A percentile compares a stretch with the other conserved stretches of the same genome.
These are phyloP conservation scores for Claviceps humidiphila DNA, from an alignment of 2,329 filamentous ascomycete genomes.

Conservation along the genomic window DNA sequence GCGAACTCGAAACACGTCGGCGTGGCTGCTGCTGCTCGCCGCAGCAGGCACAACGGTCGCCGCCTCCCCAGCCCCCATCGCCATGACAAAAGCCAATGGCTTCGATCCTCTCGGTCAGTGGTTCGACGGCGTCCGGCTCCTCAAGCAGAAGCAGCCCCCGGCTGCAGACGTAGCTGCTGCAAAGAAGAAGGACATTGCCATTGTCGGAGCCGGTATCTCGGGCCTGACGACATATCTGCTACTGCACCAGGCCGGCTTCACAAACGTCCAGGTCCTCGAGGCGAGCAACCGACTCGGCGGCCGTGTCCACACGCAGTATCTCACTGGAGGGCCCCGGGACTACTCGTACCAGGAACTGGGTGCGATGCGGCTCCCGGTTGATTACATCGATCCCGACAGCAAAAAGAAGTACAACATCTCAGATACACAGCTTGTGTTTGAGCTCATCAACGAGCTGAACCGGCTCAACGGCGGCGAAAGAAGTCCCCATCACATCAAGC, in stretches of 20 bases:
- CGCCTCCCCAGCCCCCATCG: conserved; percentile 12
- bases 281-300: conserved; percentile 47
- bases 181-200: conserved; percentile 40
- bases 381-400: conserved; percentile 33
- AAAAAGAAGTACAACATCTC: conserved; percentile 42
- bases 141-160: conserved; percentile 39
- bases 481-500: conserved; percentile 37
- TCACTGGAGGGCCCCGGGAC: conserved; percentile 43
- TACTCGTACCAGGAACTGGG: conserved; percentile 58
- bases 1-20: too few relatives aligned
- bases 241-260: conserved; percentile 36
- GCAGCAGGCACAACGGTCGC: neutral
- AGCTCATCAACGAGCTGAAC: conserved; percentile 47
- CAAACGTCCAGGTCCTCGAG: conserved; percentile 49
- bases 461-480: conserved; percentile 37
- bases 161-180: conserved; percentile 12
- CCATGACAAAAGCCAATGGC: conserved; percentile 38
- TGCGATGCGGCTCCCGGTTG: conserved; percentile 50
- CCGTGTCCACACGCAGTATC: conserved; percentile 49
- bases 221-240: conserved; percentile 46
- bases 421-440: conserved; percentile 52
- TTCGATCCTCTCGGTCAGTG: conserved; percentile 40
- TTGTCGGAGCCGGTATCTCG: conserved; percentile 52
- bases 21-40: neutral
- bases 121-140: conserved; percentile 51